Conservation (phyloP, 2,329 filamentous ascomycete species). For the Colletotrichum liaoningense region DNA sequence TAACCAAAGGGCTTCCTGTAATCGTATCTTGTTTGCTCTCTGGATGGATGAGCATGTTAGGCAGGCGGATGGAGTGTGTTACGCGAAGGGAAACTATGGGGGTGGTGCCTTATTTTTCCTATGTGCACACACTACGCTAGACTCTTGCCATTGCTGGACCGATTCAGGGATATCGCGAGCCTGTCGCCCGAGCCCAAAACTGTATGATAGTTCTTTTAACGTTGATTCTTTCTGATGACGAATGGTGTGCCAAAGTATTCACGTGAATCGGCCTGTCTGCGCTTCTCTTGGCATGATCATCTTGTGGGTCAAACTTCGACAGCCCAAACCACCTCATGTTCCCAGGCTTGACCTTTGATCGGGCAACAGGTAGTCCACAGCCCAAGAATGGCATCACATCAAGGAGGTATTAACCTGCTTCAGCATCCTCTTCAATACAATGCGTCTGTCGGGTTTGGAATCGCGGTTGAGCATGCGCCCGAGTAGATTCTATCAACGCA, state of each 20-base stretch:
- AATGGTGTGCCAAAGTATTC: not conserved
- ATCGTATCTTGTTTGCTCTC: slow-evolving; percentile 38
- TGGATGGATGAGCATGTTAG: slow-evolving; percentile 30
- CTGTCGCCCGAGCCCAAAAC: slow-evolving; percentile 23
- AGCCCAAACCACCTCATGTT: too few relatives aligned
- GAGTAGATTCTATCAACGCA: not conserved
- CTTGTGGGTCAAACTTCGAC: too few relatives aligned
- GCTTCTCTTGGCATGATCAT: too few relatives aligned
- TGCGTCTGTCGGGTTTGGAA: not conserved
- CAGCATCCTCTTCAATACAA: not conserved
- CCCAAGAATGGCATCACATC: too few relatives aligned
- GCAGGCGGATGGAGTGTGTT: slow-evolving; percentile 28
- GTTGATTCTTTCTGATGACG: slow-evolving; percentile 26
- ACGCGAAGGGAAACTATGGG: slow-evolving; percentile 19
- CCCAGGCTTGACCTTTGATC: too few relatives aligned
- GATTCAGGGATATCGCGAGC: slow-evolving; percentile 28
- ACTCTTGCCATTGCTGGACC: slow-evolving; percentile 21
- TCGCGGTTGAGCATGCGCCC: not conserved
- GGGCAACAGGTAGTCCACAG: too few relatives aligned
- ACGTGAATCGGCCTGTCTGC: not conserved
- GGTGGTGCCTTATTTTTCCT: slow-evolving; percentile 22
- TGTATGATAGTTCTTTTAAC: slow-evolving; percentile 33
- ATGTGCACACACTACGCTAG: slow-evolving; percentile 30
- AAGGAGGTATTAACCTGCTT: too few relatives aligned
- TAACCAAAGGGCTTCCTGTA: slow-evolving; percentile 35